phyloP scores from a whole-genome alignment of 148 eudicot species.

The Persicaria tinctoria region DNA sequence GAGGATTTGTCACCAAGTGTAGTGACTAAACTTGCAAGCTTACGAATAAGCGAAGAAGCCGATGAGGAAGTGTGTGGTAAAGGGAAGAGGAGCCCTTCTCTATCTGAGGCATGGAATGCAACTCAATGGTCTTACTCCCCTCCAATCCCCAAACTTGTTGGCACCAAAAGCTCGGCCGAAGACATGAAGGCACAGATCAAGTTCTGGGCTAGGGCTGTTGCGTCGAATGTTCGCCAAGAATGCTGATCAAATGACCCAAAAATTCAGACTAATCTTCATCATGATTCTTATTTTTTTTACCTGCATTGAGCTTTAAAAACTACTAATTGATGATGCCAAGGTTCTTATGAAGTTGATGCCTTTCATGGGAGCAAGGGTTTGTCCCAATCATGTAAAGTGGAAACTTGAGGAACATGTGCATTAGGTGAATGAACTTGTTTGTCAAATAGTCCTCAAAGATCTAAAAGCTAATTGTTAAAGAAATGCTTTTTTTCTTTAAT shows the following conservation, averaged over 20 bases:
- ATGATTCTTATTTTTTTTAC: neutral
- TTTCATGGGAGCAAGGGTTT: neutral
- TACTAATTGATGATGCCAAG: neutral
- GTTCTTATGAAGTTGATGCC: neutral
- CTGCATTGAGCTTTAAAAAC: neutral
- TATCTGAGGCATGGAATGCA: conserved; percentile 24
- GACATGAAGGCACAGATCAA: conserved; percentile 79
- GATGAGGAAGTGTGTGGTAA: conserved; percentile 10
- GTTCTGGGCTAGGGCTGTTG: conserved; percentile 90
- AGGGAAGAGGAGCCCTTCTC: conserved; percentile 20
- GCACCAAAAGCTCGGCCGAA: conserved; percentile 32
- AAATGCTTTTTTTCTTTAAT: neutral
- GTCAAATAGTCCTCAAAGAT: neutral
- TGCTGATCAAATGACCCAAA: conserved; percentile 23
- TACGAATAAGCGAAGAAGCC: conserved; percentile 31
- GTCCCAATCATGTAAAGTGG: neutral
- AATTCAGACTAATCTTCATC: neutral
- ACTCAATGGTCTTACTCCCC: conserved; percentile 19
- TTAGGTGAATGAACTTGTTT: neutral
- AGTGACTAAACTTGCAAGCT: conserved; percentile 20
- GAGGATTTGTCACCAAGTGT: conserved; percentile 25
- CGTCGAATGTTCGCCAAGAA: conserved; percentile 63
- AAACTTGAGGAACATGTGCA: too few species aligned
- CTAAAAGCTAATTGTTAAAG: neutral
- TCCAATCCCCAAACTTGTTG: conserved; percentile 30